Conservation (phyloP, 1,284 basidiomycete species). For the Cryptococcus sp. region DNA sequence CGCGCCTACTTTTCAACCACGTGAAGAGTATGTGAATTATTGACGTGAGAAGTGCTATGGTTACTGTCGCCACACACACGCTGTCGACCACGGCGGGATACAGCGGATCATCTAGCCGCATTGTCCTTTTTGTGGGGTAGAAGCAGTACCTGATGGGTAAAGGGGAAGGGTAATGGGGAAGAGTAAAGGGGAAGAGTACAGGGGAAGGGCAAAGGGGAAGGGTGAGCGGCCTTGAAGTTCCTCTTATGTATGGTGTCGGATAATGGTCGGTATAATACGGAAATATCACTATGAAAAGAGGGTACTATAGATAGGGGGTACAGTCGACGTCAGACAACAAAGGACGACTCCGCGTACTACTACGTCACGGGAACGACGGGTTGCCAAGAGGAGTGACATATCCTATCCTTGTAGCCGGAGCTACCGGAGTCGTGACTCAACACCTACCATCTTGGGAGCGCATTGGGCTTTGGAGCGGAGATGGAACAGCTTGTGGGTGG, state of each 20-base stretch:
- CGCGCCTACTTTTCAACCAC: not conserved
- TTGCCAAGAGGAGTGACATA: too few species aligned
- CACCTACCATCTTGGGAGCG: too few species aligned
- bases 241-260: not conserved
- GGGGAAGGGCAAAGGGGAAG: not conserved
- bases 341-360: not conserved
- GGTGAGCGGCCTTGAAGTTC: not conserved
- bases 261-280: not conserved
- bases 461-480: too few species aligned
- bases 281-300: not conserved
- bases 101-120: not conserved
- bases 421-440: too few species aligned
- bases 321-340: too few species aligned
- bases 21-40: not conserved
- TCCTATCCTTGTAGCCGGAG: too few species aligned
- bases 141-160: not conserved
- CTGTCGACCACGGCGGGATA: constrained; percentile 7
- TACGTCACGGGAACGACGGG: not conserved
- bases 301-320: not conserved
- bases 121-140: not conserved
- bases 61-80: not conserved
- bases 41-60: constrained; percentile 2
- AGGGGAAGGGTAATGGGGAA: not conserved
- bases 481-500: too few species aligned
- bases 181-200: too few species aligned